Conservation (phyloP, 2,329 filamentous ascomycete species). For the Cercospora berteroae region DNA sequence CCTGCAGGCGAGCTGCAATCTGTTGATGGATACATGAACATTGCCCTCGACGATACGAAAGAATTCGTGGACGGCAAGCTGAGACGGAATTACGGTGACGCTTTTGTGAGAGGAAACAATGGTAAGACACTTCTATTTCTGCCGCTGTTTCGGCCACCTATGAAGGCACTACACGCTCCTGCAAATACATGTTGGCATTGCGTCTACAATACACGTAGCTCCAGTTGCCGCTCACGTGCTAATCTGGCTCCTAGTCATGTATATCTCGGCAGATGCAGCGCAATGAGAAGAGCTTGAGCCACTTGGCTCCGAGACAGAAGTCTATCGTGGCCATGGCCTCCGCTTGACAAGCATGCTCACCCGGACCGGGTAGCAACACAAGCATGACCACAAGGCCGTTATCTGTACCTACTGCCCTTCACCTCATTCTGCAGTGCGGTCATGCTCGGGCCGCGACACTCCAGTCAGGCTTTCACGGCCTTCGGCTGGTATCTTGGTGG, state of each 20-base stretch:
- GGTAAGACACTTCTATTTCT: constrained; percentile 54
- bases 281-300: constrained; percentile 9
- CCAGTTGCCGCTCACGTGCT: constrained; percentile 7
- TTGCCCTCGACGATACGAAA: constrained; percentile 91
- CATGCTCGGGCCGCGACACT: constrained; percentile 21
- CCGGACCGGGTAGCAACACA: background rate
- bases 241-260: constrained; percentile 58
- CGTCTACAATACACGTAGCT: background rate
- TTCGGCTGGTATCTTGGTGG: constrained; percentile 44
- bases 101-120: constrained; percentile 94
- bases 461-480: constrained; percentile 28
- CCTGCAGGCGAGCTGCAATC: constrained; percentile 85
- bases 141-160: background rate
- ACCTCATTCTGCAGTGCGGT: constrained; percentile 2
- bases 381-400: background rate
- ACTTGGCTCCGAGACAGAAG: background rate
- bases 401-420: background rate
- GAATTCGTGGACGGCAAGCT: constrained; percentile 86
- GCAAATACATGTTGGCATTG: background rate
- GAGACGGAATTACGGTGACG: constrained; percentile 83
- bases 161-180: background rate
- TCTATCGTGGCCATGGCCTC: background rate
- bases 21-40: constrained; percentile 99
- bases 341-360: background rate
- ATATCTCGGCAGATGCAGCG: constrained; percentile 60